phyloP scores from a whole-genome alignment of 2,329 filamentous ascomycete genomes.

The Mariannaea sp. region DNA sequence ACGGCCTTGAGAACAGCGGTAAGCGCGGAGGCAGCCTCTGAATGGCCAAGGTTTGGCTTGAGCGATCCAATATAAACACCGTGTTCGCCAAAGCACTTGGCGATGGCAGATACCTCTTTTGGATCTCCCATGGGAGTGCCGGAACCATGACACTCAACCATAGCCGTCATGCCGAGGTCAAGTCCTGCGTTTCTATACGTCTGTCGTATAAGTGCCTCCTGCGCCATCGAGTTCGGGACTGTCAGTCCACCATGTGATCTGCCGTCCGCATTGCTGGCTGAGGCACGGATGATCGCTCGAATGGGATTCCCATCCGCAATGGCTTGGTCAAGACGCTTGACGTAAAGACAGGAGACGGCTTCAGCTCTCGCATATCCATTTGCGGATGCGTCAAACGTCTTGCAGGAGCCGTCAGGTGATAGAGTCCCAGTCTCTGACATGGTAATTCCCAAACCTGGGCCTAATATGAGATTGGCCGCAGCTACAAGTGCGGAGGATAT shows the following conservation, averaged over 20 bases:
- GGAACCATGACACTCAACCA: slow-evolving; percentile 27
- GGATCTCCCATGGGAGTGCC: slow-evolving; percentile 28
- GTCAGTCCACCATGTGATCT: not conserved
- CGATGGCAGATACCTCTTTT: slow-evolving; percentile 11
- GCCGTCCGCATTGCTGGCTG: slow-evolving; percentile 49
- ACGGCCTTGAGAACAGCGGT: slow-evolving; percentile 35
- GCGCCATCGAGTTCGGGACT: slow-evolving; percentile 21
- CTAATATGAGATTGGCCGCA: slow-evolving; percentile 30
- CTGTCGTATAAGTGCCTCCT: slow-evolving; percentile 40
- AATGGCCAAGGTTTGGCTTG: slow-evolving; percentile 48
- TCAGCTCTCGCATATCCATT: slow-evolving; percentile 61
- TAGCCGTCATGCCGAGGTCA: slow-evolving; percentile 13
- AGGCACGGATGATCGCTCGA: slow-evolving; percentile 54
- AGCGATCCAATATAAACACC: slow-evolving; percentile 27
- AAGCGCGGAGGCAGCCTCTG: slow-evolving; percentile 29
- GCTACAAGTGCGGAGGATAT: slow-evolving; percentile 31
- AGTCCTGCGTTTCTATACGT: slow-evolving; percentile 35
- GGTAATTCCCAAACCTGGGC: slow-evolving; percentile 22
- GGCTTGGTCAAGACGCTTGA: slow-evolving; percentile 60
- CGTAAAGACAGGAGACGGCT: slow-evolving; percentile 55
- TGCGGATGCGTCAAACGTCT: slow-evolving; percentile 47
- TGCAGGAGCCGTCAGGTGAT: slow-evolving; percentile 28
- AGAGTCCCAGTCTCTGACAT: slow-evolving; percentile 31
- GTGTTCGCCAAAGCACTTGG: not conserved
- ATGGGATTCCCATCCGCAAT: slow-evolving; percentile 57